These are phyloP conservation scores for Phyllostachys edulis DNA, from an alignment of 176 grass and related monocot species.

Conservation along the genomic window DNA sequence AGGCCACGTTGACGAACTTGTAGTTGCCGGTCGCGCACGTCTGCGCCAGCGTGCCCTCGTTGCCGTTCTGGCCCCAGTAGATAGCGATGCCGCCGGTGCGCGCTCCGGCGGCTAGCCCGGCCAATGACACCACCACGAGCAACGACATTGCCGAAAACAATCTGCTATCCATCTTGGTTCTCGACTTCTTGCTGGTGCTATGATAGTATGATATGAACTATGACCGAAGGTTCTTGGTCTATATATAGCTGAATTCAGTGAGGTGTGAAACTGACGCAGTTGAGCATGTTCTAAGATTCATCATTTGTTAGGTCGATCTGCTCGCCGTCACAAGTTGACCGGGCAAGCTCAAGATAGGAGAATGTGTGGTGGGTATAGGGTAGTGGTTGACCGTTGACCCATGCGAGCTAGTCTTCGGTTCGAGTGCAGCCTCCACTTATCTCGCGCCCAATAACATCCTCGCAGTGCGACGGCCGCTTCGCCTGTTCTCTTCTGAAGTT, in stretches of 20 bases:
- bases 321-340: conserved; percentile 29
- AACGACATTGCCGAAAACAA: neutral
- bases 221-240: neutral
- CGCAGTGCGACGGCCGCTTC: conserved; percentile 2
- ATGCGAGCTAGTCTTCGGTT: neutral
- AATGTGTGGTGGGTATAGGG: conserved; percentile 21
- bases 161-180: conserved; percentile 12
- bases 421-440: neutral
- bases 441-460: neutral
- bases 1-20: conserved; percentile 60
- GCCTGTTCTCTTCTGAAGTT: neutral
- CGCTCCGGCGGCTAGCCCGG: conserved; percentile 6
- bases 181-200: neutral
- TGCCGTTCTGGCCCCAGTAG: conserved; percentile 78
- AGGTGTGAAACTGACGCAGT: neutral
- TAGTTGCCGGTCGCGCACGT: conserved; percentile 56
- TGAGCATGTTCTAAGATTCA: neutral
- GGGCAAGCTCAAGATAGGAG: conserved; percentile 2
- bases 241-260: conserved; percentile 32
- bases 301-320: neutral
- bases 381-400: conserved; percentile 36
- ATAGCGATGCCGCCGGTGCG: conserved; percentile 56
- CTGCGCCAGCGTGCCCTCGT: conserved; percentile 51
- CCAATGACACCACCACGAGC: neutral
- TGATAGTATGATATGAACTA: neutral